Evolutionary conservation across 208 protist genomes (phyloP), one percentile per base, ranked within the genome.

Genomic region (Leishmania gerbilli): DNA sequence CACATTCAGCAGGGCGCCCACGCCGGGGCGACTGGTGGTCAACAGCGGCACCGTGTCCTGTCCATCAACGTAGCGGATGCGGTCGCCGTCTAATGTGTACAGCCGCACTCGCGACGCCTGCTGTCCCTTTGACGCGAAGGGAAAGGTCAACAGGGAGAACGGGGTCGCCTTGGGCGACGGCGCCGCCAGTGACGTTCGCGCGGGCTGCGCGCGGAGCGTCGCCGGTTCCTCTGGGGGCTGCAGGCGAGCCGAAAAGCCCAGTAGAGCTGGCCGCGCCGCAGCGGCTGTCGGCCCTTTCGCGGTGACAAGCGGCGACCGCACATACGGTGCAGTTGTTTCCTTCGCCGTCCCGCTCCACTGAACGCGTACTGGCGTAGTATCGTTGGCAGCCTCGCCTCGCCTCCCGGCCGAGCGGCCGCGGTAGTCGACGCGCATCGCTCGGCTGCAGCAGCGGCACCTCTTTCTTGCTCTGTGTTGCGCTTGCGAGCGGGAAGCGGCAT

Each of bases 181-280:
- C 24, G 55, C 2, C n/a, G 56, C 53, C 13, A 64, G 40, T 1
- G 68, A 21, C 0, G 60, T 13, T 60, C 79, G 85, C 8, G 85
- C 69, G 0, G 79, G 71, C 40, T 86, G 81, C 17, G n/a, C 75
- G 17, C 42, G 60, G 13, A 45, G 58, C 56, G 60, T 42, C 60
- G 68, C 56, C 31, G 90, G 90, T 31, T 86, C 80, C 17, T 88
- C 69, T 40, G 90, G 90, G 0, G 90, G 82, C 49, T 82, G 77
- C 64, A 86, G 67, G n/a, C 77, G 77, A 27, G 37, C 75, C 1
- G 82, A 5, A 42, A 86, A 82, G 74, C 45, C 27, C 45, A 86
- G 67, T 45, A 79, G 64, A 37, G 78, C 24, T 13, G 82, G 78
- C 3, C 78, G 77, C 8, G 47, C 72, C 53, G 27, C 13, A 0